Conservation (phyloP, 768 basidiomycete species). For the Russula ochroleuca region DNA sequence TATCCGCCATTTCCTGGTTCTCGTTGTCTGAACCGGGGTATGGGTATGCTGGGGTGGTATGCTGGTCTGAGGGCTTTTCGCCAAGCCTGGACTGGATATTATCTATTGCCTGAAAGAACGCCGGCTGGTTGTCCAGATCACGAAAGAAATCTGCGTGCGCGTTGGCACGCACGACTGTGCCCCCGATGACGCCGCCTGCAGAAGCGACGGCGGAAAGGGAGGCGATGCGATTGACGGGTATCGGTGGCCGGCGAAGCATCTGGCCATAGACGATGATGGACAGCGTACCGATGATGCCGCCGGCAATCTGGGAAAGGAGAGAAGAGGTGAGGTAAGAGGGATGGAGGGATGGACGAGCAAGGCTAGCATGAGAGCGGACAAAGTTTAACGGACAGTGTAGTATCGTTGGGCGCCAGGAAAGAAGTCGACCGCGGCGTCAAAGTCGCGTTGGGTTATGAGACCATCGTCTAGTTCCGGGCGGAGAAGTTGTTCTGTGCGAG, state of each 20-base stretch:
- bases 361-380: conserved; percentile 19
- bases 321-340: conserved; percentile 5
- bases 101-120: conserved; percentile 34
- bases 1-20: neutral
- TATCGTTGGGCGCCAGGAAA: conserved; percentile 47
- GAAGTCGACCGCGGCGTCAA: conserved; percentile 50
- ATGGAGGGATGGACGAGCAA: conserved; percentile 15
- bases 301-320: conserved; percentile 28
- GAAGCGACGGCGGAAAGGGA: conserved; percentile 31
- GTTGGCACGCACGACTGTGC: conserved; percentile 30
- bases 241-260: conserved; percentile 31
- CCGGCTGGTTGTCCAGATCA: conserved; percentile 34
- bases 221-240: conserved; percentile 31
- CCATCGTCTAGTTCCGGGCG: conserved; percentile 51
- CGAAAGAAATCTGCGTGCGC: conserved; percentile 35
- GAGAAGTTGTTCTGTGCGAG: conserved; percentile 45
- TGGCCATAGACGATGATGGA: conserved; percentile 32
- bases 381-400: conserved; percentile 37
- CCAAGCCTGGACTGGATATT: conserved; percentile 33
- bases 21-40: neutral
- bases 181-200: conserved; percentile 35
- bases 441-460: conserved; percentile 50
- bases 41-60: neutral
- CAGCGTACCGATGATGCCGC: conserved; percentile 31
- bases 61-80: conserved; percentile 23